Base-by-base conservation (phyloP, 768 basidiomycete species). In the Amyloporia xantha region DNA sequence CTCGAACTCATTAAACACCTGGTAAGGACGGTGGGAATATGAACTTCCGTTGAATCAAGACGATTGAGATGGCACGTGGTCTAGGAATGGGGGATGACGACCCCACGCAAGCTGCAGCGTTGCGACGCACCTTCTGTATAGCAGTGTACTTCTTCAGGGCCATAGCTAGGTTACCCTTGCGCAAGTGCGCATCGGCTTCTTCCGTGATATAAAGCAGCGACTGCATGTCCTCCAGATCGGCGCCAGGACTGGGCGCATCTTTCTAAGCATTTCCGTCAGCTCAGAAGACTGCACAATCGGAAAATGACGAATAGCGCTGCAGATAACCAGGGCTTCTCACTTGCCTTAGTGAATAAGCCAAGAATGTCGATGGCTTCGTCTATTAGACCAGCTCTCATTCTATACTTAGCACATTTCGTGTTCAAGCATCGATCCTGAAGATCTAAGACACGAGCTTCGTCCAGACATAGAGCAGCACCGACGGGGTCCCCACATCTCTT, bases 391-490 rank as follows among this genome's bases (percentile, higher is more conserved):
- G 86, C 90, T 38, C 94, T 71, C 35, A 98, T 65, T 41, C 85
- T 75, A 61, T 98, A 98, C 63, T 98, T 98, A 0, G 84, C 95
- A 41, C 79, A 76, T 65, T 98, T 98, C 28, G 89, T 89, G 66
- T 99, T 98, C 59, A 99, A 64, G 68, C 91, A 96, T 39, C 96
- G 74, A 62, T 99, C 96, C 67, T 98, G 96, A 0, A 90, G 84
- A 62, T 99, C 96, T 42, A 99, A 69, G 20, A 76, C 61, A 38
- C 91, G 72, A 2, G 96, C 93, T 13, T 89, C 84, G 56, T 95
- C 86, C 66, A 93, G 74, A 28, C 75, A 74, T 5, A 69, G 67
- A 0, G 91, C 87, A 0, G 93, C 96, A 0, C 81, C 85, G 21
- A 75, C 66, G 0, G 74, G 69, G 56, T 98, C 92, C 0, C 94